Evolutionary conservation across 768 basidiomycete species (phyloP).

Genomic region (Xerocomus potaroensis): DNA sequence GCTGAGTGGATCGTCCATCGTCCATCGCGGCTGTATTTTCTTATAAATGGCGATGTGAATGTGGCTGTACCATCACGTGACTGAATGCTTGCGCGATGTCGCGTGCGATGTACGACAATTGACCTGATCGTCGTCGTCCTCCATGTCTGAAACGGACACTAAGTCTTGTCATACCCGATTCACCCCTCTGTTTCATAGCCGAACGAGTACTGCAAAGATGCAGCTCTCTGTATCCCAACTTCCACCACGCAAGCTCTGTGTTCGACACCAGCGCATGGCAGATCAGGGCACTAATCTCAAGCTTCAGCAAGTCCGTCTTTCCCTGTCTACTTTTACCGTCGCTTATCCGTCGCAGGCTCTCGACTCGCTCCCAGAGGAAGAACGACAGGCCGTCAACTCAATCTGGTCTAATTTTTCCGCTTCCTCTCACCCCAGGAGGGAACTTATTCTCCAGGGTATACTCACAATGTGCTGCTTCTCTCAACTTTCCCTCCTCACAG

Average conservation of each 20-base stretch:
- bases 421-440: constrained; percentile 84
- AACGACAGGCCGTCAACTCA: constrained; percentile 82
- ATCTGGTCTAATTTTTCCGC: constrained; percentile 98
- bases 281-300: constrained; percentile 91
- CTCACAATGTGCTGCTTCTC: constrained; percentile 99
- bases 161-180: constrained; percentile 75
- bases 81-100: constrained; percentile 29
- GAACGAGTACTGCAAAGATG: not conserved
- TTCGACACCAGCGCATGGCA: constrained; percentile 93
- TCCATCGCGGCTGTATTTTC: constrained; percentile 32
- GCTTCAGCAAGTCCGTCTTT: constrained; percentile 69
- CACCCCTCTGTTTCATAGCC: constrained; percentile 24
- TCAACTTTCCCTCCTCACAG: constrained; percentile 92
- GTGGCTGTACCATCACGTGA: constrained; percentile 23
- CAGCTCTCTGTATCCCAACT: constrained; percentile 19
- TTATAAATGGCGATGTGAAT: too few species aligned
- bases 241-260: constrained; percentile 70
- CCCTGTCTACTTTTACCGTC: not conserved
- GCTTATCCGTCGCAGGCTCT: constrained; percentile 57
- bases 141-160: constrained; percentile 12
- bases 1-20: constrained; percentile 20
- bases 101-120: constrained; percentile 27
- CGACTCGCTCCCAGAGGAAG: constrained; percentile 80
- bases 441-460: constrained; percentile 92
- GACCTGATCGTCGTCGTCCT: not conserved